These are phyloP conservation scores for Hypoxylon intermedium DNA, from an alignment of 495 filamentous ascomycete genomes.

Conservation along the genomic window DNA sequence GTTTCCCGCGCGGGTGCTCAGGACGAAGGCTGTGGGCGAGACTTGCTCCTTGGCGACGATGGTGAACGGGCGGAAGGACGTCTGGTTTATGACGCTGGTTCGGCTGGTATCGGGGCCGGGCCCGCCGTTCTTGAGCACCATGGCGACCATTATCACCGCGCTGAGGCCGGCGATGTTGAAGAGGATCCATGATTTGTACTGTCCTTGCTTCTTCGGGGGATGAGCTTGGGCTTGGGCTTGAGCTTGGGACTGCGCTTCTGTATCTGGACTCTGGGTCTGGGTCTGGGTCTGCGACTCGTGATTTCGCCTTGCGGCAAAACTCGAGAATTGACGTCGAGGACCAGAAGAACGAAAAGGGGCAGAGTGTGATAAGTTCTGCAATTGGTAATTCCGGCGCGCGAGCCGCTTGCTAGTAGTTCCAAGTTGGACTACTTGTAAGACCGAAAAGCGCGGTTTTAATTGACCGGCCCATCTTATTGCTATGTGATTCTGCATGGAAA, in stretches of 20 bases:
- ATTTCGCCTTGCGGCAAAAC: not conserved
- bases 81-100: constrained; percentile 49
- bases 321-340: constrained; percentile 3
- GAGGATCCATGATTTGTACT: constrained; percentile 4
- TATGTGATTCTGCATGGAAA: constrained; percentile 24
- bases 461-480: constrained; percentile 36
- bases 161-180: constrained; percentile 25
- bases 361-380: too few relatives aligned
- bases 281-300: not conserved
- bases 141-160: constrained; percentile 4
- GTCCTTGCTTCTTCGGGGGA: not conserved
- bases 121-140: constrained; percentile 1
- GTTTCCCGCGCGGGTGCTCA: constrained; percentile 67
- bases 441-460: constrained; percentile 12
- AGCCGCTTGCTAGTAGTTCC: not conserved
- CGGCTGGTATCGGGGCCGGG: not conserved
- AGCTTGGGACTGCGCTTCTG: not conserved
- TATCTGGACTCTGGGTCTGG: not conserved
- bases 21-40: constrained; percentile 77
- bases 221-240: not conserved
- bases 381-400: too few relatives aligned
- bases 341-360: not conserved
- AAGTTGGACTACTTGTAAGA: constrained; percentile 1
- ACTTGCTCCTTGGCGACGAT: constrained; percentile 70
- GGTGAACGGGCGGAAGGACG: constrained; percentile 66